Base-by-base conservation (phyloP, 305 asterid genomes). In the Fraxinus albicans region DNA sequence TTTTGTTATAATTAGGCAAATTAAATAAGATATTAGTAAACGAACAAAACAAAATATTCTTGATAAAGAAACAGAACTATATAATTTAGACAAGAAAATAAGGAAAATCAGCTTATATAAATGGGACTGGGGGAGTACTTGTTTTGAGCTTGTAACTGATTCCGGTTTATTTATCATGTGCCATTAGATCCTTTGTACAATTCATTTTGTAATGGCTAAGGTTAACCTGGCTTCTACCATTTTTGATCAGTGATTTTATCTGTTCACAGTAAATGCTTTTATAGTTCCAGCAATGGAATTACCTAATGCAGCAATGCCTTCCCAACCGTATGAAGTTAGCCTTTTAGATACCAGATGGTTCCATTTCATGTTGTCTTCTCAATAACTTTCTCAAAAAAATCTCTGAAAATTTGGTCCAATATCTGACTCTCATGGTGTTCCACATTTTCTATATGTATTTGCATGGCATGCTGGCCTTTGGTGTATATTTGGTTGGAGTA, bases 241-340 rank as follows among this genome's bases (percentile, higher is more conserved):
- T 31, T 29, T 27, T 3, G 8, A 44, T 85, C 19, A 50, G 74
- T 50, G 65, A 35, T 65, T 27, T 36, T 73, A 21, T 63, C 73
- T 35, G 38, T 35, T 63, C 4, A 27, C 34, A 60, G 9, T 33
- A 74, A 58, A 72, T 47, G 38, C 29, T 40, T 78, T 33, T 29
- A 60, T 63, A 50, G 69, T 81, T 25, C 44, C 79, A 77, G 38
- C 12, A n/a, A 25, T 65, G 65, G 31, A 47, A 58, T 80, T 55
- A 81, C 77, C 53, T 47, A 38, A 35, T 80, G 79, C 84, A 78
- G 72, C 81, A 78, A 47, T 40, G 53, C 84, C 23, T 60, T 60
- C 82, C 73, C 77, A 79, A 47, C 78, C 2, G 73, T 63, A 63
- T 1, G 73, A 63, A 63, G 73, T 65, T 69, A 79, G 50, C 75